Conservation (phyloP, 2,329 filamentous ascomycete species). For the Biscogniauxia marginata region DNA sequence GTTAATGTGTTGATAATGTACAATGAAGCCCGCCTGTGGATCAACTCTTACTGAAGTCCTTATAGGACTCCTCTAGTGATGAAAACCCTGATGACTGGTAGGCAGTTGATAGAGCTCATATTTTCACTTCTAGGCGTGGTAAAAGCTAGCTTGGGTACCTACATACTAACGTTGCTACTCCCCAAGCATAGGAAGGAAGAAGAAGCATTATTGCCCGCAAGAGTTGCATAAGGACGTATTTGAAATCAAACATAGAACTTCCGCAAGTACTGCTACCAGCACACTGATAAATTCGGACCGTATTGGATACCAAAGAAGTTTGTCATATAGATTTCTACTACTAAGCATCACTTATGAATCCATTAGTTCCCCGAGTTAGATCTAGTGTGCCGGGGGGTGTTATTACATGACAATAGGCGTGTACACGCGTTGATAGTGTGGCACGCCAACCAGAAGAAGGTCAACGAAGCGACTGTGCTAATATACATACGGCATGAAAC, state of each 20-base stretch:
- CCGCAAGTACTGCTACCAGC: neutral
- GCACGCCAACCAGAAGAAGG: neutral
- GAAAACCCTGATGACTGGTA: neutral
- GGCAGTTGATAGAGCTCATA: neutral
- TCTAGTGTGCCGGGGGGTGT: neutral
- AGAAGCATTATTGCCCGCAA: no score
- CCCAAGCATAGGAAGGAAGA: no score
- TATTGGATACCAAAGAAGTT: neutral
- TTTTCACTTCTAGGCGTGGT: no score
- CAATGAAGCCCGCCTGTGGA: neutral
- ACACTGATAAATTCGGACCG: neutral
- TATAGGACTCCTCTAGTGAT: neutral
- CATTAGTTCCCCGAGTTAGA: neutral
- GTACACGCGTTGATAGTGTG: no score
- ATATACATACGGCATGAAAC: no score
- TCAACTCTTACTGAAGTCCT: neutral
- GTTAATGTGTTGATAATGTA: neutral
- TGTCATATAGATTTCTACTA: neutral
- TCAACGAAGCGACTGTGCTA: neutral
- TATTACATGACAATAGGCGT: neutral
- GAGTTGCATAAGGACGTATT: no score
- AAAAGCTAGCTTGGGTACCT: no score
- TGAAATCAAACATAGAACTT: neutral
- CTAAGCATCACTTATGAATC: neutral
- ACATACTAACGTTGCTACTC: no score